Evolutionary conservation across 2,329 filamentous ascomycete genomes (phyloP).

Genomic region (Phyllosticta capitalensis): DNA sequence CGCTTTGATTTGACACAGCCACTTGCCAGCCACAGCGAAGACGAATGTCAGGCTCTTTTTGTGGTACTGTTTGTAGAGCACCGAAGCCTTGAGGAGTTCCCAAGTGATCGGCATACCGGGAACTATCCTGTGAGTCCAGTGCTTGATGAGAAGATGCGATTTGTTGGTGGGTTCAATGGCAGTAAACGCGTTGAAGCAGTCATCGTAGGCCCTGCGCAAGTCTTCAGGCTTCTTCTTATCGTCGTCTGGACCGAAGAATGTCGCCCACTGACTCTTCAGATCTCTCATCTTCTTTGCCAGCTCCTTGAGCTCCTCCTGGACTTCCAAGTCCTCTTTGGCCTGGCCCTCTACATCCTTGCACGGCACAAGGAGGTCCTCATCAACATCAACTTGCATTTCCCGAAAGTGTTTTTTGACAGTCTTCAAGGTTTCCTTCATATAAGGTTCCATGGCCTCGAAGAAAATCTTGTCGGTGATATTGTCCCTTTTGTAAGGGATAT

Average conservation of each 20-base stretch:
- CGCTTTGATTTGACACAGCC: conserved; percentile 31
- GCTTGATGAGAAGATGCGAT: conserved; percentile 9
- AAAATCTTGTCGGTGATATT: conserved; percentile 58
- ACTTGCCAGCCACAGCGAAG: conserved; percentile 31
- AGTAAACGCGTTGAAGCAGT: conserved; percentile 16
- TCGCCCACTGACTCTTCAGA: not conserved
- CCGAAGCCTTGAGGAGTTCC: conserved; percentile 38
- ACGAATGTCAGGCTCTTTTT: conserved; percentile 20
- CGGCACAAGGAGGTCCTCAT: conserved; percentile 16
- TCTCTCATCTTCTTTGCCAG: not conserved
- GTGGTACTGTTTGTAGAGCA: conserved; percentile 24
- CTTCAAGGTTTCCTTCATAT: conserved; percentile 23
- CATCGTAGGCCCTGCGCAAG: conserved; percentile 12
- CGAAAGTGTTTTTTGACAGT: conserved; percentile 20
- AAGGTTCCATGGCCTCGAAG: conserved; percentile 41
- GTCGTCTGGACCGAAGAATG: not conserved
- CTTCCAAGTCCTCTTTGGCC: conserved; percentile 12
- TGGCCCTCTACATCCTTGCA: not conserved
- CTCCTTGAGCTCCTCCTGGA: not conserved
- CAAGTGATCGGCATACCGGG: conserved; percentile 22
- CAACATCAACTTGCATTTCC: conserved; percentile 16
- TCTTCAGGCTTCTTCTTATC: conserved; percentile 11
- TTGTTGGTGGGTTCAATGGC: conserved; percentile 16
- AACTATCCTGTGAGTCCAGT: conserved; percentile 1
- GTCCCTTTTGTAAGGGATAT: conserved; percentile 12